Base-by-base conservation (phyloP, 495 filamentous ascomycete genomes). In the Annulohypoxylon maeteangense region DNA sequence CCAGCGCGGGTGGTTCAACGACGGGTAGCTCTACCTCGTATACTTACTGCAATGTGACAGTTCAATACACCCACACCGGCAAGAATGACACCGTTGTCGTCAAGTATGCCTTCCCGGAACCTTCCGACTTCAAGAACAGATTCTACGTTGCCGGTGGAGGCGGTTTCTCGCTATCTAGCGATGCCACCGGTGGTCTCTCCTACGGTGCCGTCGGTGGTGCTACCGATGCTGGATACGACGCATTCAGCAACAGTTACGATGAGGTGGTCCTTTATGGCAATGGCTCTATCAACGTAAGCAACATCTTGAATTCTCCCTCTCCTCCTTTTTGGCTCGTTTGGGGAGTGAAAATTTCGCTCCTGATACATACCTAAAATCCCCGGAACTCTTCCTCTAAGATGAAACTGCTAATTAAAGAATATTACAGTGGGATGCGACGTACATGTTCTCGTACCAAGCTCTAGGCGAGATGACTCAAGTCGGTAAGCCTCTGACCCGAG, bases 141-240 rank as follows among this genome's bases (percentile, higher is more conserved):
- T 76, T 74, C 62, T 72, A 72, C 44, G 71, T 74, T 22, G 68
- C 29, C 50, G 74, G 71, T 14, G 71, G 74, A 45, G 74, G 74
- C 11, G 71, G 74, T 3, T 74, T 66, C 59, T 59, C 62, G n/a
- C 70, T 76, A 3, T 34, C 55, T 12, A 62, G 53, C 29, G 63
- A 62, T 48, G 38, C 70, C 7, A 76, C 66, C 12, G 70, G 62
- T 0, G 83, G 82, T 14, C 70, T 85, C 32, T 74, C 78, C 6
- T 83, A 83, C 65, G 83, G 81, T 22, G 82, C 80, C 4, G 82
- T 76, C 0, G 69, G 78, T 20, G 83, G 81, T 5, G 57, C 70
- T 7, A 86, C 83, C 1, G 82, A 84, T 62, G 82, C 80, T 20
- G 83, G 84, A 5, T 84, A 84, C 71, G 83, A 82, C 14, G 74